These are phyloP conservation scores for Telopea speciosissima DNA, from an alignment of 177 flowering plant species.

Conservation along the genomic window DNA sequence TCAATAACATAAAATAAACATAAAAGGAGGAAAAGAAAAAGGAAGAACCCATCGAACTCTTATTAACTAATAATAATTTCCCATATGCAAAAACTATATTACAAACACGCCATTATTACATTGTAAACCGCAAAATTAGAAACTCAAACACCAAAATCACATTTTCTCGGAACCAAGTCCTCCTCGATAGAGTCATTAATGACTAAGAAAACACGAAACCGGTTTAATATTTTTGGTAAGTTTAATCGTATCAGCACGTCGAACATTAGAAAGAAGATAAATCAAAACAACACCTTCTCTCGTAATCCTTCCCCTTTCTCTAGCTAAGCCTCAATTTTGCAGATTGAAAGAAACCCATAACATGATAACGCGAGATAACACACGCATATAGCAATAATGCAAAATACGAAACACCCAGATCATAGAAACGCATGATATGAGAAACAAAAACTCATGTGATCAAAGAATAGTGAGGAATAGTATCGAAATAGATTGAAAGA, in stretches of 20 bases:
- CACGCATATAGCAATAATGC: too few species aligned
- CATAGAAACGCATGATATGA: not conserved
- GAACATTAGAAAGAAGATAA: not conserved
- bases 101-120: too few species aligned
- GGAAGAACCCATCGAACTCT: constrained; percentile 8
- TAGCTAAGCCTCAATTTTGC: constrained; percentile 1
- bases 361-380: not conserved
- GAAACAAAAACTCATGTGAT: not conserved
- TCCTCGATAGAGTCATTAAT: not conserved
- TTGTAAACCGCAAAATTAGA: not conserved
- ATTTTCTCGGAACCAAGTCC: not conserved
- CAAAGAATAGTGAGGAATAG: too few species aligned
- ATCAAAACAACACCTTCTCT: not conserved
- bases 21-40: constrained; percentile 4
- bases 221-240: not conserved
- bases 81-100: too few species aligned
- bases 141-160: not conserved
- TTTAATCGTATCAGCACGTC: not conserved
- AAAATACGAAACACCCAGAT: not conserved
- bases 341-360: constrained; percentile 7
- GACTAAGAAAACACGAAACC: not conserved
- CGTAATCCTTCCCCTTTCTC: not conserved
- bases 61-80: too few species aligned
- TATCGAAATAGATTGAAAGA: not conserved
- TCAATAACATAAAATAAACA: not conserved